These are phyloP conservation scores for Sporobolomyces roseus DNA, from an alignment of 768 basidiomycete species.

Conservation along the genomic window DNA sequence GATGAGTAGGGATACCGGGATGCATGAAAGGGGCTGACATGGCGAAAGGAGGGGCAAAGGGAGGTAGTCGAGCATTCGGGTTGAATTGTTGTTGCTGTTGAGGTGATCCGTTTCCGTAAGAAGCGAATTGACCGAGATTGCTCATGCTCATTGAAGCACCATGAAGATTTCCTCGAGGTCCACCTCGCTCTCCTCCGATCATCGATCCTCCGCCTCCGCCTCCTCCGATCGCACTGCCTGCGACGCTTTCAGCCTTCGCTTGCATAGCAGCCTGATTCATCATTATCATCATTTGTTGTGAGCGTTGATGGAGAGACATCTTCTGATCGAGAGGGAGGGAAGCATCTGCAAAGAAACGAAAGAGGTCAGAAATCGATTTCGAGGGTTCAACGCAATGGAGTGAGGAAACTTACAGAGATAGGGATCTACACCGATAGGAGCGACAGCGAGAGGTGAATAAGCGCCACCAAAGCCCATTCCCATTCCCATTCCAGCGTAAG, in stretches of 20 bases:
- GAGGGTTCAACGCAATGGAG: not conserved
- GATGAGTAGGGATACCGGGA: not conserved
- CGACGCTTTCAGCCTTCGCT: conserved; percentile 27
- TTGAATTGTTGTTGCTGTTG: conserved; percentile 19
- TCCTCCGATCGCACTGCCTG: conserved; percentile 15
- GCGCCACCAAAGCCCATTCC: conserved; percentile 33
- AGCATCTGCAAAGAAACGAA: conserved; percentile 24
- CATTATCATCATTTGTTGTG: conserved; percentile 41
- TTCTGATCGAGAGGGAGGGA: conserved; percentile 41
- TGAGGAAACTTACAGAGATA: conserved; percentile 23
- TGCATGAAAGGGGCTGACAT: conserved; percentile 39
- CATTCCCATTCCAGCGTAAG: conserved; percentile 9
- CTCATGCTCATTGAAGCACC: conserved; percentile 25
- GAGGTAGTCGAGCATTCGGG: conserved; percentile 19
- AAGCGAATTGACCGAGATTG: conserved; percentile 6
- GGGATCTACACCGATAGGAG: conserved; percentile 40
- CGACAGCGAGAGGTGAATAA: conserved; percentile 30
- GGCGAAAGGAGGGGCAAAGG: conserved; percentile 34
- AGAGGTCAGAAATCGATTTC: not conserved
- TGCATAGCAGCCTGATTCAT: conserved; percentile 34
- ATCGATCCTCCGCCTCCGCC: conserved; percentile 12
- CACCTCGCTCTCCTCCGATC: not conserved
- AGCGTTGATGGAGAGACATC: conserved; percentile 39
- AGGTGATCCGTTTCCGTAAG: conserved; percentile 17
- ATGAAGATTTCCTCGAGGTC: conserved; percentile 1